Percentiles rank a stretch among this genome's conserved stretches.
These are phyloP conservation scores for Globisporangium mamillatum DNA, from an alignment of 352 stramenopile species.

Conservation along the genomic window DNA sequence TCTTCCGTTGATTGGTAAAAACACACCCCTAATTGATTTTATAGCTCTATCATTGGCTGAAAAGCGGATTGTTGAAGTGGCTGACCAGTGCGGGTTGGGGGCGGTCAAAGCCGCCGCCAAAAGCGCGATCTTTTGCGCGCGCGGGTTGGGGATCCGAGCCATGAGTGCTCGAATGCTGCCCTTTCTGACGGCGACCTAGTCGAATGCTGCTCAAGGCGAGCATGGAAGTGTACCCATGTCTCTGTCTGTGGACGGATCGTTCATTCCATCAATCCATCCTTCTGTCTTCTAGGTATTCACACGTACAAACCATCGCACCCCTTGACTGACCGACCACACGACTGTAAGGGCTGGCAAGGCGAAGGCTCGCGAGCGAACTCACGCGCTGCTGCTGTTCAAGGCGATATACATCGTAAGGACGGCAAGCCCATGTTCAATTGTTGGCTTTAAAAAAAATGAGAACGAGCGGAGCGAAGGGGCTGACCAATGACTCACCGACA, in stretches of 20 bases:
- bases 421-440: neutral
- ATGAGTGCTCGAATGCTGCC: neutral
- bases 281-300: neutral
- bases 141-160: slow-evolving; percentile 5
- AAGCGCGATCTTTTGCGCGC: slow-evolving; percentile 1
- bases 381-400: neutral
- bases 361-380: neutral
- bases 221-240: slow-evolving; percentile 4
- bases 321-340: neutral
- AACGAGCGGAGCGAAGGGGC: neutral
- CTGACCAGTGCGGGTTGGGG: slow-evolving; percentile 4
- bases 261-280: neutral
- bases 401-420: too few relatives aligned
- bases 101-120: neutral
- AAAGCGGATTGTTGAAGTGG: slow-evolving; percentile 1
- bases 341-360: neutral
- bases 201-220: neutral
- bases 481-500: neutral
- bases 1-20: slow-evolving; percentile 6
- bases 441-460: neutral
- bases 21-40: neutral
- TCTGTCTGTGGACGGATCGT: neutral
- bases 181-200: slow-evolving; percentile 10
- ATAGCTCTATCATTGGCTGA: neutral
- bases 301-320: neutral